These are phyloP conservation scores for Pythium vanterpoolii DNA, from an alignment of 352 stramenopile genomes.

Conservation along the genomic window DNA sequence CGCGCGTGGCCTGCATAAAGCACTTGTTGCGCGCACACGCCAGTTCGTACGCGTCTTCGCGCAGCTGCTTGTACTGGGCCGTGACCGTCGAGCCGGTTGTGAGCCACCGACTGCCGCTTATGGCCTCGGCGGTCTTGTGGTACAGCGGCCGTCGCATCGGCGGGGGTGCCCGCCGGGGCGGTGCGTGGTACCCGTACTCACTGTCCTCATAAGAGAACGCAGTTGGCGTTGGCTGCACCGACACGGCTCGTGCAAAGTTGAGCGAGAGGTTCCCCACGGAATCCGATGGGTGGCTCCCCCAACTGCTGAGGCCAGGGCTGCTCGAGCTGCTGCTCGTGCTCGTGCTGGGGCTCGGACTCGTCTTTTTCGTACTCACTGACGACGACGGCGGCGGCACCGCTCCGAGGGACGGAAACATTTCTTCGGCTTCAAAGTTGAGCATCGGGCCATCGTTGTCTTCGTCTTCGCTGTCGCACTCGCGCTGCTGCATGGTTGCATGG, in stretches of 20 bases:
- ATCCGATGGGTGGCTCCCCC: constrained; percentile 22
- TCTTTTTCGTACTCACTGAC: neutral
- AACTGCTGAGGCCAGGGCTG: constrained; percentile 1
- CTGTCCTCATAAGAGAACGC: neutral
- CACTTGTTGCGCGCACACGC: constrained; percentile 83
- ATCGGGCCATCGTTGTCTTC: constrained; percentile 38
- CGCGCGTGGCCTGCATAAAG: constrained; percentile 83
- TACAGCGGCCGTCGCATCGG: constrained; percentile 42
- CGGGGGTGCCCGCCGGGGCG: constrained; percentile 9
- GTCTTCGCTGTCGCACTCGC: constrained; percentile 80
- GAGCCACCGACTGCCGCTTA: constrained; percentile 52
- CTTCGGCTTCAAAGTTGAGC: constrained; percentile 66
- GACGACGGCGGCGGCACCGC: neutral
- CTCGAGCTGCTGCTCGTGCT: constrained; percentile 5
- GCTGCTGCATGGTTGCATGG: constrained; percentile 27
- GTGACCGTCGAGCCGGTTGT: constrained; percentile 53
- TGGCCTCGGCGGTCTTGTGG: constrained; percentile 46
- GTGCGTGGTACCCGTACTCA: constrained; percentile 1
- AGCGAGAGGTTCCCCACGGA: constrained; percentile 43
- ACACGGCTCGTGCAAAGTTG: constrained; percentile 79
- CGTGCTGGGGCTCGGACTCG: neutral
- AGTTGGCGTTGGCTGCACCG: constrained; percentile 34
- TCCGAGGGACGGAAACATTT: constrained; percentile 74
- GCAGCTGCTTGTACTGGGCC: constrained; percentile 71
- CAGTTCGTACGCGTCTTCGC: constrained; percentile 75